A percentile compares a stretch with the other conserved stretches of the same genome.
These are phyloP conservation scores for Polyporus arcularius DNA, from an alignment of 768 basidiomycete genomes.

Conservation along the genomic window DNA sequence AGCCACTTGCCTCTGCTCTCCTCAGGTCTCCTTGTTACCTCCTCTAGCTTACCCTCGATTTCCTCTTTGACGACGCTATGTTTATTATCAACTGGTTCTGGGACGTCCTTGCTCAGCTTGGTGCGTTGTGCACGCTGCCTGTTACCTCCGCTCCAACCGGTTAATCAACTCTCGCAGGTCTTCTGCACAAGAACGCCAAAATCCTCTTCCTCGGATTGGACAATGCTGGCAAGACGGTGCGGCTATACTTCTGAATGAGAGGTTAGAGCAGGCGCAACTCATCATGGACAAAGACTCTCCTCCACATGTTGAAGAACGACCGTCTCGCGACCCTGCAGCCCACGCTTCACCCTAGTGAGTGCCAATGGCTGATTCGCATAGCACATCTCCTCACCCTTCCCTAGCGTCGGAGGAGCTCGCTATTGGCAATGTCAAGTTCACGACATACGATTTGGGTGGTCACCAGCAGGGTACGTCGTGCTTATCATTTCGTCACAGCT, in stretches of 20 bases:
- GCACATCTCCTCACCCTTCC: neutral
- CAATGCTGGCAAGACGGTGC: conserved; percentile 98
- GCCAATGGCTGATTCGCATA: neutral
- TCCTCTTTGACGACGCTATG: conserved; percentile 49
- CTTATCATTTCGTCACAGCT: neutral
- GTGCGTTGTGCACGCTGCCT: conserved; percentile 45
- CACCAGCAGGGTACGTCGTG: conserved; percentile 82
- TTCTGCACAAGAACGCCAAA: conserved; percentile 98
- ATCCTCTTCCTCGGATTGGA: conserved; percentile 98
- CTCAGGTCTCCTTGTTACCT: conserved; percentile 10
- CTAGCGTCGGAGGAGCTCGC: conserved; percentile 98
- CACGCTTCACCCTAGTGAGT: conserved; percentile 93
- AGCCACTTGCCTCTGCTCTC: neutral
- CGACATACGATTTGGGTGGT: conserved; percentile 96
- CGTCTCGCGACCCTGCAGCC: conserved; percentile 96
- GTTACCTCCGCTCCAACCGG: neutral
- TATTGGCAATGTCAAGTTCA: conserved; percentile 99
- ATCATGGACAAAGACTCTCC: conserved; percentile 64
- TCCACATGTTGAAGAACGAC: conserved; percentile 99
- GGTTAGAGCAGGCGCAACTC: neutral
- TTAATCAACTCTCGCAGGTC: conserved; percentile 47
- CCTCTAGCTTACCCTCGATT: conserved; percentile 3
- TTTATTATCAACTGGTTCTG: conserved; percentile 95
- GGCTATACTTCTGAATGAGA: neutral
- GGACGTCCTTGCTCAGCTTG: conserved; percentile 92